phyloP scores from a whole-genome alignment of 306 rosid genomes.

The Dryas drummondii region DNA sequence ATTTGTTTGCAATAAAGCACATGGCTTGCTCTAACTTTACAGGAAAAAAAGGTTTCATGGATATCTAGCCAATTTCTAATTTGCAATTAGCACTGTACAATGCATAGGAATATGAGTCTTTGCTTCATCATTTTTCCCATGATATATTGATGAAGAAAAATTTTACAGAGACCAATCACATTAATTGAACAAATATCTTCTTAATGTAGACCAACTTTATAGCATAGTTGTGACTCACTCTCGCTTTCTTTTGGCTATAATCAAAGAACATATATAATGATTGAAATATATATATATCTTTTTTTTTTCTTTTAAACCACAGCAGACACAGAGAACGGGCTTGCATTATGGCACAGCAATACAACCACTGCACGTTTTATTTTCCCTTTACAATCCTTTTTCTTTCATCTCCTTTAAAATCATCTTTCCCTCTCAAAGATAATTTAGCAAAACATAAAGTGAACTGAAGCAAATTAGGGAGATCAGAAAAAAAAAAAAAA shows the following conservation, averaged over 20 bases:
- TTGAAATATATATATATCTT: no score
- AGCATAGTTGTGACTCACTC: background rate
- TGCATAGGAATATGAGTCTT: background rate
- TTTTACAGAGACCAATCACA: background rate
- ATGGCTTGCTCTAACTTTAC: background rate
- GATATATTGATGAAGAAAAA: background rate
- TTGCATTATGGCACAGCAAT: background rate
- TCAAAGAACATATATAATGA: no score
- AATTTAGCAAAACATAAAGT: background rate
- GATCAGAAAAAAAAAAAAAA: no score
- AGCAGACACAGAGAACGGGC: no score
- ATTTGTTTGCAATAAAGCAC: constrained; percentile 1
- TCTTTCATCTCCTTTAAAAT: no score
- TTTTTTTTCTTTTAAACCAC: no score
- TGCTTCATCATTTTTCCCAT: background rate
- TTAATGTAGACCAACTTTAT: background rate
- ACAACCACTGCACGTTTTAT: background rate
- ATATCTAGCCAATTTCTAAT: background rate
- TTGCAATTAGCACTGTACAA: background rate
- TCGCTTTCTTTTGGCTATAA: no score
- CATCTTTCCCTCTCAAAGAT: no score
- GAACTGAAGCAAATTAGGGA: background rate
- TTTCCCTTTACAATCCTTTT: no score
- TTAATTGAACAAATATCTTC: background rate
- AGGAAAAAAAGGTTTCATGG: background rate